Percentiles rank a stretch among this genome's conserved stretches.
Conservation (phyloP, 352 stramenopile species). For the Pythium insidiosum region DNA sequence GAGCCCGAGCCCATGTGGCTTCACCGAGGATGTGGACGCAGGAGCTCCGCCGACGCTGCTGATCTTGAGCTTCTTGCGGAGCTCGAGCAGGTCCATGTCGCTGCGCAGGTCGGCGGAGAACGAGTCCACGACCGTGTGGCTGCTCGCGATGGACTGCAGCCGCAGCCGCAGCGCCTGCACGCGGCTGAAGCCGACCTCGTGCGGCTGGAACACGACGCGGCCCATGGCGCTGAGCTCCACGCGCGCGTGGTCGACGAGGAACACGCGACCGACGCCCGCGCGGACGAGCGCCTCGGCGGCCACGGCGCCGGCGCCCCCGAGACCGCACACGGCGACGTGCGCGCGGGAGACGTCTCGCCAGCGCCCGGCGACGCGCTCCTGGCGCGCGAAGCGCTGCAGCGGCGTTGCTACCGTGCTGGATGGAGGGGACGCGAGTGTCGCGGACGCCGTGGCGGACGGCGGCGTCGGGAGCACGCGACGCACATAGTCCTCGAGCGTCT, state of each 20-base stretch:
- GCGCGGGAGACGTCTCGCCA: conserved; percentile 19
- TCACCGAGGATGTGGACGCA: neutral
- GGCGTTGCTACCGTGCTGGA: conserved; percentile 4
- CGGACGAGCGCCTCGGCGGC: conserved; percentile 25
- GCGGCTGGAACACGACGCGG: conserved; percentile 15
- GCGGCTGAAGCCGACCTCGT: conserved; percentile 28
- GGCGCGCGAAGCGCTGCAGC: conserved; percentile 20
- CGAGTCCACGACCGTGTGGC: conserved; percentile 20
- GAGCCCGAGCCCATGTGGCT: conserved; percentile 11
- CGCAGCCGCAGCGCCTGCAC: conserved; percentile 24
- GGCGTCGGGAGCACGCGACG: conserved; percentile 10
- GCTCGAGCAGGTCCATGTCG: conserved; percentile 20
- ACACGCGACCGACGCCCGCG: conserved; percentile 19
- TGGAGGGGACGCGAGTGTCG: neutral
- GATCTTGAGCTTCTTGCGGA: conserved; percentile 29
- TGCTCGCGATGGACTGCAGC: conserved; percentile 18
- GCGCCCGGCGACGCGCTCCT: conserved; percentile 11
- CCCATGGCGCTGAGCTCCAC: conserved; percentile 20
- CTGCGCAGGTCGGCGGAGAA: conserved; percentile 19
- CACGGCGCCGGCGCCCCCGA: conserved; percentile 18
- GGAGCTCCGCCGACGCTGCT: conserved; percentile 11
- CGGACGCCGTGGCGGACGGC: neutral
- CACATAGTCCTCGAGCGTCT: conserved; percentile 28
- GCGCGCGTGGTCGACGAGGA: conserved; percentile 25
- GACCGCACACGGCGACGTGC: conserved; percentile 24